Conservation (phyloP, 805 yeast genomes). For the Yamadazyma takamatsuzukensis region DNA sequence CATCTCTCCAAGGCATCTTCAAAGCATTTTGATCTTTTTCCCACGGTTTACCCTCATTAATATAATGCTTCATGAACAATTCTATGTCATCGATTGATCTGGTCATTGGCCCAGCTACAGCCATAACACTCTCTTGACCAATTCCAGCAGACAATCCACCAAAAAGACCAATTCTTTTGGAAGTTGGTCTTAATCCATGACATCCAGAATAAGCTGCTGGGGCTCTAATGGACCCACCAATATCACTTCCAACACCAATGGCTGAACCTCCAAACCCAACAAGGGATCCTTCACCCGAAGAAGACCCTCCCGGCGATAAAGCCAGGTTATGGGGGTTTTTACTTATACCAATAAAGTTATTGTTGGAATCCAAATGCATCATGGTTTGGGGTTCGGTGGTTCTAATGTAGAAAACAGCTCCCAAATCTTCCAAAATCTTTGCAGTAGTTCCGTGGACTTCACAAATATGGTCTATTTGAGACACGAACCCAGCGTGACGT, state of each 20-base stretch:
- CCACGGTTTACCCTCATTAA: conserved; percentile 68
- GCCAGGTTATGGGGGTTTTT: conserved; percentile 35
- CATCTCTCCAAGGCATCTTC: conserved; percentile 53
- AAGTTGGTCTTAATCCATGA: conserved; percentile 41
- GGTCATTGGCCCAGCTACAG: conserved; percentile 68
- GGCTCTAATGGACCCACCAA: conserved; percentile 43
- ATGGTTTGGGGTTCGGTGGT: conserved; percentile 43
- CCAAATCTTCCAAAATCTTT: conserved; percentile 33
- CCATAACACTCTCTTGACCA: conserved; percentile 64
- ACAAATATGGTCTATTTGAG: conserved; percentile 27
- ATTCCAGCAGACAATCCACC: conserved; percentile 54
- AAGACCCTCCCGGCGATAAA: conserved; percentile 42
- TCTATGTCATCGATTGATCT: conserved; percentile 65
- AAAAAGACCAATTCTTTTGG: conserved; percentile 27
- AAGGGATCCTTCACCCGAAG: conserved; percentile 43
- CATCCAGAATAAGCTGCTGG: conserved; percentile 43
- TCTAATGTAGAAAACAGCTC: conserved; percentile 43
- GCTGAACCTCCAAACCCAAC: conserved; percentile 40
- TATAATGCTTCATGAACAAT: conserved; percentile 58
- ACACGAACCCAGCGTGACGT: conserved; percentile 40
- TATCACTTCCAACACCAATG: conserved; percentile 40
- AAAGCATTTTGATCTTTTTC: conserved; percentile 42
- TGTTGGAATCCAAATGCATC: conserved; percentile 42
- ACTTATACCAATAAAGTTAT: conserved; percentile 37
- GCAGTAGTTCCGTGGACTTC: conserved; percentile 27